A percentile compares a stretch with the other conserved stretches of the same genome.
These are phyloP conservation scores for Cytospora piceicola DNA, from an alignment of 2,329 filamentous ascomycete species.

Conservation along the genomic window DNA sequence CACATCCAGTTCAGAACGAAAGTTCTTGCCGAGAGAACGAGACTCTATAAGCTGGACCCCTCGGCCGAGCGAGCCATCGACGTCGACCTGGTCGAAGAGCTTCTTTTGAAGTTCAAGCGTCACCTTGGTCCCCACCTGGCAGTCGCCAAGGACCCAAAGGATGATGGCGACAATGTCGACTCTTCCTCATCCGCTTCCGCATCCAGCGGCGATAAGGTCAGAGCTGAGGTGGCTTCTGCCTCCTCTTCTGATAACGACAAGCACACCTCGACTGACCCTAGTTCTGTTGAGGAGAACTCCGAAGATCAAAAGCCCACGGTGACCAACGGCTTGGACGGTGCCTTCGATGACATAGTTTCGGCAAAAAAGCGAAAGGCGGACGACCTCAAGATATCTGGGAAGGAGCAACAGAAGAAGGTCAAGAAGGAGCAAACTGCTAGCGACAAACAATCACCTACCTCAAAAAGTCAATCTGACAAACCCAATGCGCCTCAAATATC, in stretches of 20 bases:
- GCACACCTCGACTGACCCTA: neutral
- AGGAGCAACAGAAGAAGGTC: constrained; percentile 19
- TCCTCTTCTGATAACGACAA: neutral
- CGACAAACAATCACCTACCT: constrained; percentile 4
- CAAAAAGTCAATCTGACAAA: constrained; percentile 7
- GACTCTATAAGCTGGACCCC: constrained; percentile 27
- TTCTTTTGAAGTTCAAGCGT: constrained; percentile 33
- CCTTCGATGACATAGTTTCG: constrained; percentile 14
- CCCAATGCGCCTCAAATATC: neutral
- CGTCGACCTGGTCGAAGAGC: constrained; percentile 30
- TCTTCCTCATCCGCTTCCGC: neutral
- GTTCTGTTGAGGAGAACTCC: neutral
- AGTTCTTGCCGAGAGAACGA: constrained; percentile 29
- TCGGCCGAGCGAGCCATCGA: constrained; percentile 30
- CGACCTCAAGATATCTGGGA: neutral
- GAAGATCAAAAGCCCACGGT: neutral
- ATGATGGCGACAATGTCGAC: neutral
- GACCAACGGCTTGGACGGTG: constrained; percentile 10
- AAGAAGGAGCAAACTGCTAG: constrained; percentile 18
- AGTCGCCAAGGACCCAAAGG: neutral
- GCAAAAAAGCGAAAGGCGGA: constrained; percentile 22
- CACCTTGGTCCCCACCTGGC: constrained; percentile 32
- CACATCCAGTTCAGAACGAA: constrained; percentile 26
- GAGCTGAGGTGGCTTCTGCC: neutral
- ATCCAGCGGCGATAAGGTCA: neutral